These are phyloP conservation scores for Jackrogersella multiformis DNA, from an alignment of 495 filamentous ascomycete genomes.

Conservation along the genomic window DNA sequence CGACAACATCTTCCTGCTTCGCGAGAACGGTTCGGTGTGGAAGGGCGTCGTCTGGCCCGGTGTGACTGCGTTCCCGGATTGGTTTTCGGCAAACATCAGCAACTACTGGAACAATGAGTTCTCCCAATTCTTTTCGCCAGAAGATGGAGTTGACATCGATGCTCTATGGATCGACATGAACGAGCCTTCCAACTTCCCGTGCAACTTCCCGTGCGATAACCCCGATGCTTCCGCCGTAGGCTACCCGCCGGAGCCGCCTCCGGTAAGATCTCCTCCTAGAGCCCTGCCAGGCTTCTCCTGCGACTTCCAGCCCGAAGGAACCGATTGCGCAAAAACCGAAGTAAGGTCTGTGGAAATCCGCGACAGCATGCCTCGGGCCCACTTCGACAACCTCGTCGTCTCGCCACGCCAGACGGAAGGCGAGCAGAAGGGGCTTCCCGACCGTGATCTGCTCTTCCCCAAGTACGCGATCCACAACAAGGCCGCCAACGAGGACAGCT, in stretches of 20 bases:
- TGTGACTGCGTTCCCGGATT: slow-evolving; percentile 81
- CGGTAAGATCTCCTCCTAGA: slow-evolving; percentile 68
- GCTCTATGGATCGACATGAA: slow-evolving; percentile 92
- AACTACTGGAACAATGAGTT: slow-evolving; percentile 82
- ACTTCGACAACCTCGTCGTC: slow-evolving; percentile 39
- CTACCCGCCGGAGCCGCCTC: slow-evolving; percentile 72
- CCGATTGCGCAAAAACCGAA: slow-evolving; percentile 36
- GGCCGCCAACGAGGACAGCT: slow-evolving; percentile 55
- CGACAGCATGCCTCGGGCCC: slow-evolving; percentile 26
- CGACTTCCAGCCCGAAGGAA: slow-evolving; percentile 71
- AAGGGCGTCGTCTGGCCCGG: slow-evolving; percentile 89
- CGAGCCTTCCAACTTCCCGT: slow-evolving; percentile 72
- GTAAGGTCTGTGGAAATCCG: slow-evolving; percentile 32
- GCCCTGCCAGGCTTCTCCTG: slow-evolving; percentile 75
- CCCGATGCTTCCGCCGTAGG: slow-evolving; percentile 62
- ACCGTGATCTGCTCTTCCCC: slow-evolving; percentile 73
- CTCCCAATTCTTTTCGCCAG: slow-evolving; percentile 69
- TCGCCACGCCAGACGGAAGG: slow-evolving; percentile 37
- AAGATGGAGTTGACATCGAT: slow-evolving; percentile 80
- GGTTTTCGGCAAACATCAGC: slow-evolving; percentile 75
- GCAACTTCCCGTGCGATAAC: slow-evolving; percentile 74
- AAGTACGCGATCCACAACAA: slow-evolving; percentile 80
- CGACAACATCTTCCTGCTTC: slow-evolving; percentile 71
- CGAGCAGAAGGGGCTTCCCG: slow-evolving; percentile 65
- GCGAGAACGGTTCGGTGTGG: slow-evolving; percentile 71